A percentile compares a stretch with the other conserved stretches of the same genome.
phyloP scores from a whole-genome alignment of 139 green algal genomes.

The Coelastrella sp. region DNA sequence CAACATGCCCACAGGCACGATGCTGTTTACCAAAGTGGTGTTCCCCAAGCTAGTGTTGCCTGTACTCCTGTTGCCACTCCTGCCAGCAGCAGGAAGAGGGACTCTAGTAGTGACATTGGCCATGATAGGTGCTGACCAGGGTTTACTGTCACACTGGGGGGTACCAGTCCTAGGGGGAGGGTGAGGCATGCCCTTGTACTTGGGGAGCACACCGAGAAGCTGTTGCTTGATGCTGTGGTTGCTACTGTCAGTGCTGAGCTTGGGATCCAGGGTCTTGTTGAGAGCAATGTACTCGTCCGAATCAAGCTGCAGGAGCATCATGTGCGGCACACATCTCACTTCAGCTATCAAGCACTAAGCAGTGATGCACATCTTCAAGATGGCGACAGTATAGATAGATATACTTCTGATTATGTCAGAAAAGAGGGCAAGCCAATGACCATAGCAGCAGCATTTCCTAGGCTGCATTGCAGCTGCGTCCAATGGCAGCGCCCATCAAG shows the following conservation, averaged over 20 bases:
- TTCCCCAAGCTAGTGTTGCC: too few relatives aligned
- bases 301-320: slow-evolving; percentile 14
- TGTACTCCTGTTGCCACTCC: slow-evolving; percentile 30
- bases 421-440: not conserved
- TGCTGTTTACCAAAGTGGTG: too few relatives aligned
- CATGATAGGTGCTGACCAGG: slow-evolving; percentile 37
- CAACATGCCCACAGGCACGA: too few relatives aligned
- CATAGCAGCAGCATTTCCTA: too few relatives aligned
- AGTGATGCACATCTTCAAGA: not conserved
- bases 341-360: not conserved
- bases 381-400: not conserved
- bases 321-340: not conserved
- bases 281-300: slow-evolving; percentile 19
- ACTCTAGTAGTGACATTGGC: too few relatives aligned
- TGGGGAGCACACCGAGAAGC: not conserved
- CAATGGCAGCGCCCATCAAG: too few relatives aligned
- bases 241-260: not conserved
- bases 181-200: slow-evolving; percentile 38
- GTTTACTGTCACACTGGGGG: not conserved
- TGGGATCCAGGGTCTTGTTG: slow-evolving; percentile 28
- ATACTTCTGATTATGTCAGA: not conserved
- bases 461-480: too few relatives aligned
- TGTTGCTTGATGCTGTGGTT: not conserved
- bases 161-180: slow-evolving; percentile 24
- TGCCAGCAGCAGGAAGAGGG: too few relatives aligned